Percentiles rank a stretch among this genome's conserved stretches.
Conservation (phyloP, 1,284 basidiomycete species). For the Coniferiporia sulphurascens region DNA sequence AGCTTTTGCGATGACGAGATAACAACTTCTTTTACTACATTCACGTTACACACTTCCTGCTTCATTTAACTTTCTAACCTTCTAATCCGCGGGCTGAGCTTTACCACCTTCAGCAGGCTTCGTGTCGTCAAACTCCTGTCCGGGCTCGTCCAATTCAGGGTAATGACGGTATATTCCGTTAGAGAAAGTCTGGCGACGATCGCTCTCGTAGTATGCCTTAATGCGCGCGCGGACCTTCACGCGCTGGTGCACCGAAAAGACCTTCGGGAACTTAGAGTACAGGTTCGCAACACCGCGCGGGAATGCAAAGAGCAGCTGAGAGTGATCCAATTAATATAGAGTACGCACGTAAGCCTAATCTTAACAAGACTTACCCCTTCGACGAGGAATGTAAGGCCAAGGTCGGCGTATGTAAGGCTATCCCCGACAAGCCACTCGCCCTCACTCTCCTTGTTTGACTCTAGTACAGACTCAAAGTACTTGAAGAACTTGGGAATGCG, state of each 20-base stretch:
- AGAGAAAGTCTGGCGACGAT: conserved; percentile 34
- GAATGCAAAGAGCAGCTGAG: conserved; percentile 42
- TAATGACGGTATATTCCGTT: conserved; percentile 44
- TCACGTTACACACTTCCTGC: no score
- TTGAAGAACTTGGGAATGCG: conserved; percentile 46
- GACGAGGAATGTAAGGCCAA: conserved; percentile 40
- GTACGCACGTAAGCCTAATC: not conserved
- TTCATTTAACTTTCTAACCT: no score
- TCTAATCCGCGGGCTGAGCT: no score
- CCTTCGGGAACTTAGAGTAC: conserved; percentile 30
- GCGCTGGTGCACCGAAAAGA: conserved; percentile 31
- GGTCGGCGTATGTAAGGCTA: conserved; percentile 41
- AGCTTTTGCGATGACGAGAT: no score
- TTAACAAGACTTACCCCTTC: conserved; percentile 24
- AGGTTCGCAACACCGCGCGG: conserved; percentile 33
- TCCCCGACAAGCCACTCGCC: conserved; percentile 34
- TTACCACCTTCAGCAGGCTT: no score
- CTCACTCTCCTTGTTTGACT: conserved; percentile 29
- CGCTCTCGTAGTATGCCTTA: conserved; percentile 39
- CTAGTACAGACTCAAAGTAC: conserved; percentile 36
- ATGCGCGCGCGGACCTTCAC: conserved; percentile 33
- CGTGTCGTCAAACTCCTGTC: no score
- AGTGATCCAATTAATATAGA: conserved; percentile 16
- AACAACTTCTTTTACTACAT: no score
- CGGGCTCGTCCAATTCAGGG: conserved; percentile 37